phyloP scores from a whole-genome alignment of 1,284 basidiomycete species.

The Cryptococcus maquisensis region DNA sequence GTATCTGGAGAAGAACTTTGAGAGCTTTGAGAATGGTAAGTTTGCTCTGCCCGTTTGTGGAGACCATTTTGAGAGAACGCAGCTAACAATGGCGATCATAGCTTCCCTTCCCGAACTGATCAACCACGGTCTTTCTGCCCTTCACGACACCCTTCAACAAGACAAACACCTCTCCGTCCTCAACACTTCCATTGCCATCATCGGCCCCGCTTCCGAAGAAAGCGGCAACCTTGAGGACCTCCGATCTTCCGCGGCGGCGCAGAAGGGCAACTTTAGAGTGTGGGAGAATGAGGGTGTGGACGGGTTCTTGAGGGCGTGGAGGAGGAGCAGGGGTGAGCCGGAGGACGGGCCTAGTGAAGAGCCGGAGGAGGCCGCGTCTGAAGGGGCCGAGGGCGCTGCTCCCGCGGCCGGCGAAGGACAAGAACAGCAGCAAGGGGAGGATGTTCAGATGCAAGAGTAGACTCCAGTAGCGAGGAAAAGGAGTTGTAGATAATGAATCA shows the following conservation, averaged over 20 bases:
- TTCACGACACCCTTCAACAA: conserved; percentile 92
- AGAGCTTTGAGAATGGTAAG: conserved; percentile 77
- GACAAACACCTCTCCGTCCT: conserved; percentile 88
- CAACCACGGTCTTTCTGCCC: conserved; percentile 83
- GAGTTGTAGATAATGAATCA: neutral
- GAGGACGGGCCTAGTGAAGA: conserved; percentile 42
- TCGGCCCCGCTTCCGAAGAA: conserved; percentile 57
- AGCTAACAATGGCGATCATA: conserved; percentile 35
- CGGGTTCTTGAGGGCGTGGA: conserved; percentile 60
- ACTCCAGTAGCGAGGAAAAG: neutral
- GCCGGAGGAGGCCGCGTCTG: conserved; percentile 11
- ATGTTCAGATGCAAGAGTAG: conserved; percentile 23
- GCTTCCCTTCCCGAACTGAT: conserved; percentile 80
- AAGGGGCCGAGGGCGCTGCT: conserved; percentile 2
- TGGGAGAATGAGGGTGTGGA: conserved; percentile 59
- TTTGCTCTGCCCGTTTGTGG: conserved; percentile 22
- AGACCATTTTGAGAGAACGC: neutral
- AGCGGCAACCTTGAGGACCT: conserved; percentile 21
- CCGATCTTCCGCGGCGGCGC: conserved; percentile 29
- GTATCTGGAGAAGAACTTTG: conserved; percentile 91
- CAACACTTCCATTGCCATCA: conserved; percentile 90
- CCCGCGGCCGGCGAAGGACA: conserved; percentile 12
- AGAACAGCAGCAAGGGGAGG: conserved; percentile 14
- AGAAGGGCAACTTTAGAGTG: conserved; percentile 42
- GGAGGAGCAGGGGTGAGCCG: conserved; percentile 44